These are phyloP conservation scores for Penstemon eatonii DNA, from an alignment of 257 asterid genomes.

Conservation along the genomic window DNA sequence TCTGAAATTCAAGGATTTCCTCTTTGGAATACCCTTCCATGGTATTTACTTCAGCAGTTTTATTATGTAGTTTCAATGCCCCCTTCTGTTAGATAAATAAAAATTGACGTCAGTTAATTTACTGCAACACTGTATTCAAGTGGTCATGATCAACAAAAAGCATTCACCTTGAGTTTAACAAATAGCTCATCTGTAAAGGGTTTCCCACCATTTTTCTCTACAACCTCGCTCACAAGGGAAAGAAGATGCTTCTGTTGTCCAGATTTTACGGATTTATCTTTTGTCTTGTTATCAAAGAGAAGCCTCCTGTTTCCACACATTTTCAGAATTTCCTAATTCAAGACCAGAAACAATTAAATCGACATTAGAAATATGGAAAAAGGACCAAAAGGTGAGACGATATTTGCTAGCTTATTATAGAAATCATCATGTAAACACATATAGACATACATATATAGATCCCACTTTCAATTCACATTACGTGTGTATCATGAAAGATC, in stretches of 20 bases:
- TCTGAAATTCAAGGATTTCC: constrained; percentile 48
- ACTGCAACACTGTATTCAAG: neutral
- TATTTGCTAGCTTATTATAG: too few species aligned
- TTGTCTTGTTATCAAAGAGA: constrained; percentile 66
- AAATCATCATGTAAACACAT: too few species aligned
- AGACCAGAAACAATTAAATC: neutral
- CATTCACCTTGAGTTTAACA: constrained; percentile 44
- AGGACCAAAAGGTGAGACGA: neutral
- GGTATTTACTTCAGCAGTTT: constrained; percentile 41
- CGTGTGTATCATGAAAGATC: neutral
- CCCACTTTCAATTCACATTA: neutral
- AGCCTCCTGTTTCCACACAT: constrained; percentile 68
- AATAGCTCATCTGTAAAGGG: constrained; percentile 63
- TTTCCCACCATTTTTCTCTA: constrained; percentile 49
- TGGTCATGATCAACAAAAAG: constrained; percentile 1
- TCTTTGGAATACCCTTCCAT: constrained; percentile 43
- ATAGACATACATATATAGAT: neutral
- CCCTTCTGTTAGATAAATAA: constrained; percentile 41
- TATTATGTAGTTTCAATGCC: constrained; percentile 43
- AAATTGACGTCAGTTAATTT: neutral
- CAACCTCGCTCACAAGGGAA: constrained; percentile 50
- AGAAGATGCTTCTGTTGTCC: constrained; percentile 50
- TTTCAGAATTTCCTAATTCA: constrained; percentile 42
- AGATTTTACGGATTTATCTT: constrained; percentile 37
- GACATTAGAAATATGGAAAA: neutral